Conservation (phyloP, 495 filamentous ascomycete species). For the Neurospora sp. region DNA sequence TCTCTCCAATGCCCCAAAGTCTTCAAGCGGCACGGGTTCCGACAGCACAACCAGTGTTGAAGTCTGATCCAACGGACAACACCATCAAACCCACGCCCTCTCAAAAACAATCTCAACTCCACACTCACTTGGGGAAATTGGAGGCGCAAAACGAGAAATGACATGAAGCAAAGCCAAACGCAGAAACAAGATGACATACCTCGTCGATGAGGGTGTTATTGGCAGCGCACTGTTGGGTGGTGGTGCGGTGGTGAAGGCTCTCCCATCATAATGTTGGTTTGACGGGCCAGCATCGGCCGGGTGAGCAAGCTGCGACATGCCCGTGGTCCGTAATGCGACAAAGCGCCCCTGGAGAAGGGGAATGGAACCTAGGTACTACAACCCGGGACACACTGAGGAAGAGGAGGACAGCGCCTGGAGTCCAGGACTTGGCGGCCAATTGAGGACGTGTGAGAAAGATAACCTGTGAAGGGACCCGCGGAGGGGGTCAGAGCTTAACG, state of each 20-base stretch:
- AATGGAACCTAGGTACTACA: not conserved
- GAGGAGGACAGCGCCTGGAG: not conserved
- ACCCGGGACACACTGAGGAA: not conserved
- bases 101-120: not conserved
- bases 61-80: not conserved
- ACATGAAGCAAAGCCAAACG: not conserved
- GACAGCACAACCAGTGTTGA: not conserved
- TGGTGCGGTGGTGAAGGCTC: conserved; percentile 5
- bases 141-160: not conserved
- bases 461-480: conserved; percentile 1
- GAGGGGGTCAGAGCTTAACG: conserved; percentile 27
- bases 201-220: conserved; percentile 9
- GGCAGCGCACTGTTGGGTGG: conserved; percentile 19
- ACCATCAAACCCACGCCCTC: not conserved
- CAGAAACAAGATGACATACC: conserved; percentile 1
- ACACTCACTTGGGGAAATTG: not conserved
- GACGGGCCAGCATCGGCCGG: conserved; percentile 28
- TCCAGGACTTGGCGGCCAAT: conserved; percentile 19
- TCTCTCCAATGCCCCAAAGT: not conserved
- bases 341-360: not conserved
- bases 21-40: not conserved
- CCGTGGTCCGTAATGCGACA: conserved; percentile 20
- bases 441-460: conserved; percentile 5
- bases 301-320: conserved; percentile 39
- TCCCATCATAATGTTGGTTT: conserved; percentile 20